Evolutionary conservation across 805 yeast genomes (phyloP).

Genomic region (Saturnispora silvae): DNA sequence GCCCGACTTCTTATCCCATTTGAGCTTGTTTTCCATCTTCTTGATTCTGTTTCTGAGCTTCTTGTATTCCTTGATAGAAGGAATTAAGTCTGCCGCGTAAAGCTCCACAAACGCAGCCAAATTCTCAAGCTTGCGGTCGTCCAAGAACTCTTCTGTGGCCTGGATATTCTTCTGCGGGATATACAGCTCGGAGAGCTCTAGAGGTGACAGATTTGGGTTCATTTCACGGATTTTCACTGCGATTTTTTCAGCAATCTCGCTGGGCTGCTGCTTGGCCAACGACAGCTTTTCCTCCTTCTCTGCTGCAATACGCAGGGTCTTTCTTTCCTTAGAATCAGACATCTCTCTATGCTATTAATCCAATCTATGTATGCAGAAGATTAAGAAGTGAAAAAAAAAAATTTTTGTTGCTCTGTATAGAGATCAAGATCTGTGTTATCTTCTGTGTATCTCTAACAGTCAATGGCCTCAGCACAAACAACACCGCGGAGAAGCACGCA

Average conservation of each 20-base stretch:
- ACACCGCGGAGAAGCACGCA: constrained; percentile 17
- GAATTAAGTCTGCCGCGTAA: constrained; percentile 39
- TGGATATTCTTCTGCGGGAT: constrained; percentile 44
- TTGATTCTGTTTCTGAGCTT: constrained; percentile 22
- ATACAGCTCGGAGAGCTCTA: constrained; percentile 63
- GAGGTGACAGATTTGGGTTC: constrained; percentile 57
- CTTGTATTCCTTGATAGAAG: constrained; percentile 21
- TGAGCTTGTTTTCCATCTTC: constrained; percentile 16
- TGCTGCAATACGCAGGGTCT: constrained; percentile 54
- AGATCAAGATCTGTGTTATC: background rate
- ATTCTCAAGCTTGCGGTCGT: constrained; percentile 44
- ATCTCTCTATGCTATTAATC: too few relatives aligned
- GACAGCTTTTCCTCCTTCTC: constrained; percentile 48
- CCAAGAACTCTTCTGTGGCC: constrained; percentile 49
- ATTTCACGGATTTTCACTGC: constrained; percentile 48
- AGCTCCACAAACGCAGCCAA: constrained; percentile 43
- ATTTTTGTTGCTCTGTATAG: background rate
- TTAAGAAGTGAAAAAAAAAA: constrained; percentile 2
- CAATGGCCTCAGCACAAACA: constrained; percentile 3
- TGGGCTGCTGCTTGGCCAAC: constrained; percentile 46
- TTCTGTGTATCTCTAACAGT: background rate
- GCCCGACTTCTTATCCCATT: constrained; percentile 21
- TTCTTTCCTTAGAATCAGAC: constrained; percentile 33
- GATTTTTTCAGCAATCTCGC: constrained; percentile 55
- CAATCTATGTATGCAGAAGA: too few relatives aligned